Conservation (phyloP, 2,329 filamentous ascomycete genomes). For the Aspergillus transmontanensis region DNA sequence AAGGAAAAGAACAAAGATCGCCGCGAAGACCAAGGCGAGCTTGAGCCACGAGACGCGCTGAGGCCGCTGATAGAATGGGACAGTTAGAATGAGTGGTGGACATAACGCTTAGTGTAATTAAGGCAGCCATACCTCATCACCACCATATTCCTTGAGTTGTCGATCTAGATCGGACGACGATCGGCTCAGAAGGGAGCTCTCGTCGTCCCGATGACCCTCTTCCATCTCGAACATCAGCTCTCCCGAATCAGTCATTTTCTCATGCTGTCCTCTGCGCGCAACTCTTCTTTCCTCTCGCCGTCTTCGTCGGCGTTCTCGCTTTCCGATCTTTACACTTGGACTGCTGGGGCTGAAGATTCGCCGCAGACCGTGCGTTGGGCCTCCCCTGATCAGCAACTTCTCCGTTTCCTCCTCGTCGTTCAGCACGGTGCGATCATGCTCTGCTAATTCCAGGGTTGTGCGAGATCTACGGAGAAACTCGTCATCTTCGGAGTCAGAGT, state of each 20-base stretch:
- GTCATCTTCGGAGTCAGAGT: slow-evolving; percentile 76
- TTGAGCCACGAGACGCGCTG: slow-evolving; percentile 32
- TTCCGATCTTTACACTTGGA: slow-evolving; percentile 54
- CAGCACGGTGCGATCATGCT: slow-evolving; percentile 70
- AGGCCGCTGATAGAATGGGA: slow-evolving; percentile 16
- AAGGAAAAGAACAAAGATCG: slow-evolving; percentile 56
- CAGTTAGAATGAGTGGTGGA: not conserved
- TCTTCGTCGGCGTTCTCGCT: slow-evolving; percentile 53
- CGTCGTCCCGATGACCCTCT: slow-evolving; percentile 64
- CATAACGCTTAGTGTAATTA: not conserved
- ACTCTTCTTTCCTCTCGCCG: slow-evolving; percentile 49
- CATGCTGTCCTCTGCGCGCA: slow-evolving; percentile 50
- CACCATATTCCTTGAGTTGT: slow-evolving; percentile 32
- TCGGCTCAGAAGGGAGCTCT: slow-evolving; percentile 62
- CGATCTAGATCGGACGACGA: slow-evolving; percentile 59
- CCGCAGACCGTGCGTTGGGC: slow-evolving; percentile 38
- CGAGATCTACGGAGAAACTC: slow-evolving; percentile 66
- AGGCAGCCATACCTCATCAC: slow-evolving; percentile 29
- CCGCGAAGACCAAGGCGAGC: slow-evolving; percentile 44
- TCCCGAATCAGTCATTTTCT: slow-evolving; percentile 65
- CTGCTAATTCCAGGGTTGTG: slow-evolving; percentile 69
- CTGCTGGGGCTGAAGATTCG: slow-evolving; percentile 46
- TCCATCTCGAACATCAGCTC: slow-evolving; percentile 90
- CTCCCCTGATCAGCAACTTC: slow-evolving; percentile 47
- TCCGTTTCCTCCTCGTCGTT: slow-evolving; percentile 71